Conservation (phyloP, 148 eudicot species). For the Vaccinium myrtillus region DNA sequence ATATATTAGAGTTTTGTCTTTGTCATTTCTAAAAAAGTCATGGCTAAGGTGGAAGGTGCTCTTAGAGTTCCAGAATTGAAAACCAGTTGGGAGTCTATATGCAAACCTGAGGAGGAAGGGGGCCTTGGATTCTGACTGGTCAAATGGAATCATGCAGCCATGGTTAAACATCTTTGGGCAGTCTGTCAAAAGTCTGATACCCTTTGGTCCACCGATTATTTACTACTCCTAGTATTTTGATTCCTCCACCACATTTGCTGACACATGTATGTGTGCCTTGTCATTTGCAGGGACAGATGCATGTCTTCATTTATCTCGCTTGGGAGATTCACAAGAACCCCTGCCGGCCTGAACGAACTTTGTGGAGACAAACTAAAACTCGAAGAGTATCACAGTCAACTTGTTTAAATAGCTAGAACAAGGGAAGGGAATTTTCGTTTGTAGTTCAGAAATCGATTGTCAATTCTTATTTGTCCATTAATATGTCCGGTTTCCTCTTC, state of each 20-base stretch:
- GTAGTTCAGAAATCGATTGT: not conserved
- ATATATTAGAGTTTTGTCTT: no score
- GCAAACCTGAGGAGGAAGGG: no score
- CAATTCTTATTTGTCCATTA: not conserved
- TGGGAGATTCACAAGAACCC: slow-evolving; percentile 98
- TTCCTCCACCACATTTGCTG: not conserved
- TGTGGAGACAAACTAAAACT: not conserved
- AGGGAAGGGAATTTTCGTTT: not conserved
- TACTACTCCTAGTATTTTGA: not conserved
- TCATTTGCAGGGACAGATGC: slow-evolving; percentile 82
- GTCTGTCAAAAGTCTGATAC: no score
- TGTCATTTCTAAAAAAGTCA: no score
- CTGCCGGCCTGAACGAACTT: slow-evolving; percentile 42
- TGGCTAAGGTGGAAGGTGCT: no score
- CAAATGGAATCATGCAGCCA: no score
- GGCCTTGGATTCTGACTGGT: no score
- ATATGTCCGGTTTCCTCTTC: not conserved
- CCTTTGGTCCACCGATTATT: no score
- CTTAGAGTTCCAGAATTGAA: no score
- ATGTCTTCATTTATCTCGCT: slow-evolving; percentile 87
- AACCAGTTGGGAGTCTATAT: no score
- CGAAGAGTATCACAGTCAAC: not conserved
- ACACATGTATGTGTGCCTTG: not conserved
- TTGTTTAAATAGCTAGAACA: slow-evolving; percentile 9
- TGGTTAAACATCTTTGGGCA: no score